phyloP scores from a whole-genome alignment of 495 filamentous ascomycete genomes.

The Hypoxylon cercidicola region DNA sequence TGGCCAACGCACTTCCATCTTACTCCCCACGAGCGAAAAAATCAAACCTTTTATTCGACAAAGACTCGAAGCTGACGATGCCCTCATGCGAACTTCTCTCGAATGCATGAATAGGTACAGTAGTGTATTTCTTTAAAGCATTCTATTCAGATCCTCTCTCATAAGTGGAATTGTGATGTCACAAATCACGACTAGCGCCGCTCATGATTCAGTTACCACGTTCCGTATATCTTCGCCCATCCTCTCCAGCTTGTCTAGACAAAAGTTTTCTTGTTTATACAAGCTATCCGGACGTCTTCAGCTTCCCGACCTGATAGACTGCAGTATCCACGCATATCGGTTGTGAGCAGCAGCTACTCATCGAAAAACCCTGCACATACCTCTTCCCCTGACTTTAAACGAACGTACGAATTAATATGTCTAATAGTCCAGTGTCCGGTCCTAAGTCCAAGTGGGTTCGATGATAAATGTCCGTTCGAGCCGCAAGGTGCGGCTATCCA shows the following conservation, averaged over 20 bases:
- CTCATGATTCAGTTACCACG: background rate
- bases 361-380: background rate
- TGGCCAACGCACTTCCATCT: background rate
- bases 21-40: background rate
- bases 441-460: slow-evolving; percentile 1
- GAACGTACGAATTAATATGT: background rate
- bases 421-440: background rate
- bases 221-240: too few relatives aligned
- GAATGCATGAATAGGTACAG: background rate
- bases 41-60: background rate
- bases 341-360: too few relatives aligned
- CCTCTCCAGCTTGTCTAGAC: too few relatives aligned
- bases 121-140: background rate
- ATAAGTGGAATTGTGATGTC: background rate
- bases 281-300: too few relatives aligned
- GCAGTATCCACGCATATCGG: too few relatives aligned
- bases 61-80: background rate
- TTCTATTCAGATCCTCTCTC: background rate
- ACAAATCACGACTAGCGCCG: background rate
- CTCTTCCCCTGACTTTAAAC: background rate
- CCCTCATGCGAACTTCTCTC: background rate
- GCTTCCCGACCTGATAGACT: too few relatives aligned
- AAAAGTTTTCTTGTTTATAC: too few relatives aligned
- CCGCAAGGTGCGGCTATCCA: background rate
- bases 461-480: slow-evolving; percentile 1